phyloP scores from a whole-genome alignment of 345 rosid genomes.

The Lepidium sativum region DNA sequence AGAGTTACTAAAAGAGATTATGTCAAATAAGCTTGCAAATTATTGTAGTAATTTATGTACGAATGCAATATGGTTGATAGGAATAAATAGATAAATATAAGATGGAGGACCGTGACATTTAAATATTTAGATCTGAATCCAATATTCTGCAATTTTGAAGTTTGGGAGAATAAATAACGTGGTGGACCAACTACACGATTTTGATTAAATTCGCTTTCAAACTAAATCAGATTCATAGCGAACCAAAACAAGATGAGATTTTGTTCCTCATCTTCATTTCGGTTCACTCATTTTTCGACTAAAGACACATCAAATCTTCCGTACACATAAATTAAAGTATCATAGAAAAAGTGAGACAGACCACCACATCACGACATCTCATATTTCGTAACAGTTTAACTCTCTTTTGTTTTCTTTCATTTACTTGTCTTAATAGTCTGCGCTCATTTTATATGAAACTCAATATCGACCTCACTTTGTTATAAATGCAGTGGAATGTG shows the following conservation, averaged over 20 bases:
- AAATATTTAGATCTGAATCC: constrained; percentile 1
- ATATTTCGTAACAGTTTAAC: neutral
- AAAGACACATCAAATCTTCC: neutral
- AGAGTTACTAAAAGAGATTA: neutral
- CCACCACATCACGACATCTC: constrained; percentile 19
- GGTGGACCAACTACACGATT: constrained; percentile 14
- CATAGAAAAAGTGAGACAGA: constrained; percentile 18
- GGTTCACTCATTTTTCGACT: constrained; percentile 14
- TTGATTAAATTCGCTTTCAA: neutral
- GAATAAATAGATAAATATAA: neutral
- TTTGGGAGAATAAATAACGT: constrained; percentile 1
- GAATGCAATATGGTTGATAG: neutral
- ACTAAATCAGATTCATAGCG: neutral
- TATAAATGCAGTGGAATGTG: constrained; percentile 31
- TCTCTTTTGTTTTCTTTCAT: constrained; percentile 5
- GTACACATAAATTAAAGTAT: constrained; percentile 15
- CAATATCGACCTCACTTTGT: neutral
- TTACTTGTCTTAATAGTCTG: neutral
- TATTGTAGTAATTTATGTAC: neutral
- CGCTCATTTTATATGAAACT: neutral
- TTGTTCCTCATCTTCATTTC: neutral
- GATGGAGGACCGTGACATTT: neutral
- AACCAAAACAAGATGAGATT: constrained; percentile 6
- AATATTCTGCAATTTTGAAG: neutral
- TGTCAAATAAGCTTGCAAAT: neutral